Base-by-base conservation (phyloP, 352 stramenopile species). In the Blastocystis hominis region DNA sequence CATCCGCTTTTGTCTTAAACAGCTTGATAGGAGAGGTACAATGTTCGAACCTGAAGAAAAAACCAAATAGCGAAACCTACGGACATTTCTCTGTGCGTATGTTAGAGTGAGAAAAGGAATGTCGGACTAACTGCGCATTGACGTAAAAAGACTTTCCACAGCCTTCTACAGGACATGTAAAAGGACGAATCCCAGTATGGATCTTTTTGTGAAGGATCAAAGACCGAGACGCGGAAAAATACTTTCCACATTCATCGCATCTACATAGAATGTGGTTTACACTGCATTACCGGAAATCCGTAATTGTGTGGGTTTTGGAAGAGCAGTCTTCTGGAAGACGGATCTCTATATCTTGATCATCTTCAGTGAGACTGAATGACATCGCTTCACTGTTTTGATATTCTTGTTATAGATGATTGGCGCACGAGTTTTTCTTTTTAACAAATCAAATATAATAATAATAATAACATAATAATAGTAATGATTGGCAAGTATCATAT, bases 401-500 rank as follows among this genome's bases (percentile, higher is more conserved):
- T 30, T 30, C 24, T 30, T 30, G 24, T 30, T 30, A 30, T 30
- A 30, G 24, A 30, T 30, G 24, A 30, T 30, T 30, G 24, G 24
- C 24, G 24, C 24, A 30, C 24, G 24, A 59, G 50, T 59, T 59
- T 59, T n/a, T 59, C n/a, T 59, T 59, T 59, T 59, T 59, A 59
- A 30, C 24, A 30, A 30, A 0, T 30, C 24, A 30, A n/a, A n/a
- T n/a, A 30, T 30, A 30, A 30, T 30, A 30, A 30, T 30, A 30
- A 30, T 30, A 30, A 30, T 30, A 30, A 30, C 24, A 30, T 30
- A 30, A 30, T 30, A 30, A 30, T 30, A 30, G 24, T 30, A 30
- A 80, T 80, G 70, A 15, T 30, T 63, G 24, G n/a, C 15, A 56
- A 64, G 17, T 34, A 34, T 34, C 44, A 61, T 95, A 91, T 98